phyloP scores from a whole-genome alignment of 139 green algal genomes.

The Chlamydomonas schloesseri region DNA sequence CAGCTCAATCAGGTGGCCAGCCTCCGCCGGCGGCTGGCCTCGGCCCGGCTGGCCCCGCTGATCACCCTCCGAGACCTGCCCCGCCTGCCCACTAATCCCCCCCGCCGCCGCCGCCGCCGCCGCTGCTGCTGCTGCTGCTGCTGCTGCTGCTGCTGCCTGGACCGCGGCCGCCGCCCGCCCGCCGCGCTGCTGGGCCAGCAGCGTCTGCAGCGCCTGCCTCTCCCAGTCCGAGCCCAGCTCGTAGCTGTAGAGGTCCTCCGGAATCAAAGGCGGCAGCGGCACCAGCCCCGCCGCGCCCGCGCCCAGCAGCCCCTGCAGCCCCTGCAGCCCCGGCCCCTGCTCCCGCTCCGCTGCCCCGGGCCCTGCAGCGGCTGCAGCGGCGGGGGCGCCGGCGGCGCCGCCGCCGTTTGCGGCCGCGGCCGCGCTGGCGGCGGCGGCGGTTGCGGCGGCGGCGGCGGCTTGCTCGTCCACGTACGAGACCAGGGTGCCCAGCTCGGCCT shows the following conservation, averaged over 20 bases:
- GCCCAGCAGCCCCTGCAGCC: background rate
- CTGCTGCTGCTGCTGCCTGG: slow-evolving; percentile 2
- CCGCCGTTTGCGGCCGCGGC: slow-evolving; percentile 8
- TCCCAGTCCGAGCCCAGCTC: slow-evolving; percentile 61
- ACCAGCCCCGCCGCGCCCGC: background rate
- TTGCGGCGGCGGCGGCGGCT: slow-evolving; percentile 1
- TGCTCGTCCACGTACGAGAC: slow-evolving; percentile 55
- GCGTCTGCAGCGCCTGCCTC: slow-evolving; percentile 42
- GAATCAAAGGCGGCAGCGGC: slow-evolving; percentile 40
- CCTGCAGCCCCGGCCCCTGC: background rate
- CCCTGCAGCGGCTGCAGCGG: background rate
- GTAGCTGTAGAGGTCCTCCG: slow-evolving; percentile 46
- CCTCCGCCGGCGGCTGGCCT: no score
- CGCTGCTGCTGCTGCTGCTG: background rate
- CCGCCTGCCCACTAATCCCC: no score
- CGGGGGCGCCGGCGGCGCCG: background rate
- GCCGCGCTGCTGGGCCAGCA: slow-evolving; percentile 16
- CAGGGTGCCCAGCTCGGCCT: slow-evolving; percentile 58
- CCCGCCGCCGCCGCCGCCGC: background rate
- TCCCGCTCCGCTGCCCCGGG: background rate
- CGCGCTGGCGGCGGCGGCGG: background rate
- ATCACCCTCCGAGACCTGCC: no score
- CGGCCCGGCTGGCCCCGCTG: no score
- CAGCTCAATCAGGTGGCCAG: no score
- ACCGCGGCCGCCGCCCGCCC: slow-evolving; percentile 10